Conservation (phyloP, 306 rosid species). For the Cucurbita moschata region DNA sequence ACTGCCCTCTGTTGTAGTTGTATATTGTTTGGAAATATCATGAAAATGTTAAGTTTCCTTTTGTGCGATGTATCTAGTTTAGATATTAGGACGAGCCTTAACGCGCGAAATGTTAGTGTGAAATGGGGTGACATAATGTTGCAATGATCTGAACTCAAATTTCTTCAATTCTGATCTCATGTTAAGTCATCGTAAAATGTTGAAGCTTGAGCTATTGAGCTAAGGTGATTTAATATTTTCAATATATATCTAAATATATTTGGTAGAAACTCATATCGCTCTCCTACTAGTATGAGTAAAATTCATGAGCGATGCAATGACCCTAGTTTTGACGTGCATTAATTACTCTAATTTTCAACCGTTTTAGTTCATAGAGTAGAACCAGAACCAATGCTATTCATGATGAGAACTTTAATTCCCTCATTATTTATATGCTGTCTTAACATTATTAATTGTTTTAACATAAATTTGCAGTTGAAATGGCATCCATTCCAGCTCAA, state of each 20-base stretch:
- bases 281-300: not conserved
- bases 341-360: not conserved
- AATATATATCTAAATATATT: not conserved
- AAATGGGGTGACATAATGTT: not conserved
- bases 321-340: not conserved
- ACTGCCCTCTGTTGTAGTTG: not conserved
- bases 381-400: not conserved
- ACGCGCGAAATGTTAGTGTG: not conserved
- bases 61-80: not conserved
- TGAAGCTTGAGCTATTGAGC: not conserved
- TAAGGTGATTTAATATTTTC: not conserved
- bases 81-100: not conserved
- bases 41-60: not conserved
- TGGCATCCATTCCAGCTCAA: conserved; percentile 84
- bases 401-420: not conserved
- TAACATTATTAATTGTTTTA: not conserved
- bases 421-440: not conserved
- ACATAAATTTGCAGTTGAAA: conserved; percentile 32
- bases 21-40: not conserved
- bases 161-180: not conserved
- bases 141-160: not conserved
- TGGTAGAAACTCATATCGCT: not conserved
- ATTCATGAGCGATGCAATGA: not conserved
- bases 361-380: not conserved
- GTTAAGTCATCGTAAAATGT: not conserved